A percentile compares a stretch with the other conserved stretches of the same genome.
These are phyloP conservation scores for Acacia crassicarpa DNA, from an alignment of 306 rosid genomes.

Conservation along the genomic window DNA sequence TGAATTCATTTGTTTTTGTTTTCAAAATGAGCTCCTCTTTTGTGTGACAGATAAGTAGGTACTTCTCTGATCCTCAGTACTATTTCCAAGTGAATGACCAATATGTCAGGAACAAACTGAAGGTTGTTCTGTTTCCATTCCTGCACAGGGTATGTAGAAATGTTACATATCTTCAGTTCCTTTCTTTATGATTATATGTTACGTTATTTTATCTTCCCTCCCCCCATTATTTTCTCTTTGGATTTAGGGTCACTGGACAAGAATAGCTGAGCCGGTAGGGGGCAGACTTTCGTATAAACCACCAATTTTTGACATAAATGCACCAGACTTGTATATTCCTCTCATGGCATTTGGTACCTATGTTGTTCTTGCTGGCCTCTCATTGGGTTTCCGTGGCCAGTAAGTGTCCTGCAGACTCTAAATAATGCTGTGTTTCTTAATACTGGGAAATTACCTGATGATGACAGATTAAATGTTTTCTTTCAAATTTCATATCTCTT, in stretches of 20 bases:
- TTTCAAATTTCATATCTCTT: neutral
- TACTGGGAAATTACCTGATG: neutral
- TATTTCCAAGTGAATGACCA: conserved; percentile 81
- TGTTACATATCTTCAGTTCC: conserved; percentile 16
- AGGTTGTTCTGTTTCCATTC: conserved; percentile 71
- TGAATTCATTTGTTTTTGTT: conserved; percentile 19
- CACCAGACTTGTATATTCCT: conserved; percentile 95
- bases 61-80: conserved; percentile 75
- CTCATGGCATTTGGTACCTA: conserved; percentile 97
- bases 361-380: conserved; percentile 91
- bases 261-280: conserved; percentile 96
- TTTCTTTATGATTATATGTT: conserved; percentile 5
- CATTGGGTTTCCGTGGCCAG: conserved; percentile 92
- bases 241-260: conserved; percentile 96
- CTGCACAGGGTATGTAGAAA: conserved; percentile 64
- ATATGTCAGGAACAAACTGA: conserved; percentile 73
- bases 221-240: conserved; percentile 22
- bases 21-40: conserved; percentile 13
- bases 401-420: conserved; percentile 35
- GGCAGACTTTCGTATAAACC: conserved; percentile 96
- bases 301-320: conserved; percentile 92
- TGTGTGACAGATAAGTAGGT: conserved; percentile 61
- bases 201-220: conserved; percentile 17
- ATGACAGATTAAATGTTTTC: neutral
- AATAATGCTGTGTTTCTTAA: too few relatives aligned